These are phyloP conservation scores for Arbutus unedo DNA, from an alignment of 148 eudicot genomes.

Conservation along the genomic window DNA sequence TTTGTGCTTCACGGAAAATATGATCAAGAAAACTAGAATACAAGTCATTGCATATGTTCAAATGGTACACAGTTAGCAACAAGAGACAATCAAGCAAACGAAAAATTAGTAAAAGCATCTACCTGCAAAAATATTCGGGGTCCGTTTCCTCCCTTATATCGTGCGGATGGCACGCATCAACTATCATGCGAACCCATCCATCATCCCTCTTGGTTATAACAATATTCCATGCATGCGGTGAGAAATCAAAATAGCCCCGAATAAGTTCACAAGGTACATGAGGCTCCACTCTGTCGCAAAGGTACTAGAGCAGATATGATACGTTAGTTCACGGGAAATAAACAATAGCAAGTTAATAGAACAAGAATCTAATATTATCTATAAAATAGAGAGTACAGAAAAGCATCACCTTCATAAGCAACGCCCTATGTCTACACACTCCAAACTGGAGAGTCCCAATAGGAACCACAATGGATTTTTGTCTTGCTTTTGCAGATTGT, in stretches of 20 bases:
- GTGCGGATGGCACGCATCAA: constrained; percentile 91
- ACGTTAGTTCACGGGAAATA: constrained; percentile 18
- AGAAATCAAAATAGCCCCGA: constrained; percentile 87
- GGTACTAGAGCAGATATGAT: constrained; percentile 46
- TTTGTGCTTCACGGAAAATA: neutral
- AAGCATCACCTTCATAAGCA: constrained; percentile 77
- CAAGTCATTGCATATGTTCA: constrained; percentile 9
- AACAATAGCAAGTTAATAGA: neutral
- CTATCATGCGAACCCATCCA: constrained; percentile 81
- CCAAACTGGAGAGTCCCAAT: constrained; percentile 85
- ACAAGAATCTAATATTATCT: neutral
- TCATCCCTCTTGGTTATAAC: constrained; percentile 60
- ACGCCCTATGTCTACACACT: constrained; percentile 87
- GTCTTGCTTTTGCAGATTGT: constrained; percentile 53
- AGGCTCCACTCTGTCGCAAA: constrained; percentile 93
- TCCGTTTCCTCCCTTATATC: constrained; percentile 87
- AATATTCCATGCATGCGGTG: constrained; percentile 95
- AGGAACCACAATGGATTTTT: constrained; percentile 75
- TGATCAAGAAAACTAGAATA: neutral
- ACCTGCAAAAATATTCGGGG: constrained; percentile 88
- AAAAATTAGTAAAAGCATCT: neutral
- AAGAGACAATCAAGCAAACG: neutral
- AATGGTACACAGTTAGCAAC: neutral
- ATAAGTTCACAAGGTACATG: constrained; percentile 95
- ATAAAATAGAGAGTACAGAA: neutral